These are phyloP conservation scores for Rhodotorula taiwanensis DNA, from an alignment of 768 basidiomycete species.

Conservation along the genomic window DNA sequence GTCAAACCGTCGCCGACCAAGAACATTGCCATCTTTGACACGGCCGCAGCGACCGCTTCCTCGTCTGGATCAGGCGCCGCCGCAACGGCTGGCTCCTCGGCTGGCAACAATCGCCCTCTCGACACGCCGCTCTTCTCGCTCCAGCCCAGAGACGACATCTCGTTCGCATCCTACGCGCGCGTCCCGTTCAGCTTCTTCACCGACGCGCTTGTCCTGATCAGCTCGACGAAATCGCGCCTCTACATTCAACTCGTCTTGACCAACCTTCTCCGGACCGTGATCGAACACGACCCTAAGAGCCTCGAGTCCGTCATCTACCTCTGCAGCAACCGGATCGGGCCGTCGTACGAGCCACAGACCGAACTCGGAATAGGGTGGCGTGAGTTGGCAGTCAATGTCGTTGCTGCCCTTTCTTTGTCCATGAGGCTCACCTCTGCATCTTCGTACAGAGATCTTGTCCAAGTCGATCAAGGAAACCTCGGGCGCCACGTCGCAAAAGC, in stretches of 20 bases:
- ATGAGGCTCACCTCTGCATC: too few relatives aligned
- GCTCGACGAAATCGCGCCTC: constrained; percentile 65
- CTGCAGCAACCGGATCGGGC: constrained; percentile 25
- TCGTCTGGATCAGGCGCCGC: background rate
- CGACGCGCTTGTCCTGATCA: constrained; percentile 57
- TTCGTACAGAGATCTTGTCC: constrained; percentile 19
- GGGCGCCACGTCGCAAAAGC: constrained; percentile 45
- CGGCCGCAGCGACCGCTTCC: constrained; percentile 12
- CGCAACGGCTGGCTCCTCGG: background rate
- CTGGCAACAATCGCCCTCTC: constrained; percentile 11
- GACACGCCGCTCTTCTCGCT: constrained; percentile 38
- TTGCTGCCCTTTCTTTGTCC: too few relatives aligned
- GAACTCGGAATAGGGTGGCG: constrained; percentile 47
- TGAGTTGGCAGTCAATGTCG: too few relatives aligned
- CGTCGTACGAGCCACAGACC: constrained; percentile 43
- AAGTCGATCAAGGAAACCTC: constrained; percentile 35
- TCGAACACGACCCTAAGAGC: constrained; percentile 59
- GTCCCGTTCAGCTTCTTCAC: constrained; percentile 65
- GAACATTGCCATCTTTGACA: constrained; percentile 22
- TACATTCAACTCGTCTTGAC: constrained; percentile 61
- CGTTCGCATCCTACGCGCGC: constrained; percentile 1
- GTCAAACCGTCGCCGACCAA: constrained; percentile 17
- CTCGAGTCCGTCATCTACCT: constrained; percentile 51
- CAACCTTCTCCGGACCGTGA: constrained; percentile 66
- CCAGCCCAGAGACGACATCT: constrained; percentile 22